phyloP scores from a whole-genome alignment of 1,284 basidiomycete genomes.

The Ganoderma leucocontextum region DNA sequence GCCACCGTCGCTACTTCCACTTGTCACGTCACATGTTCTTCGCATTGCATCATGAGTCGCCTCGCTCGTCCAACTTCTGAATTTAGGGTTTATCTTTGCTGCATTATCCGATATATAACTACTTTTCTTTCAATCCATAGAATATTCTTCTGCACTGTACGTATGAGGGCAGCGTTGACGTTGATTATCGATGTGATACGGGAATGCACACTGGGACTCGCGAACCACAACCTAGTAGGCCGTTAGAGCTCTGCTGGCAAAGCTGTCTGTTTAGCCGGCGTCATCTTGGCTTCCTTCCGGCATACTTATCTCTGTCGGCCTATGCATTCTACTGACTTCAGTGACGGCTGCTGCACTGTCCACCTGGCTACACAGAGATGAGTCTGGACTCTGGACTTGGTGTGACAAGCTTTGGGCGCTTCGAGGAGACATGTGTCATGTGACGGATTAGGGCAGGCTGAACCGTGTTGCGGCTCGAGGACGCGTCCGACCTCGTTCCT shows the following conservation, averaged over 20 bases:
- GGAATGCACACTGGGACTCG: neutral
- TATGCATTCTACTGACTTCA: too few species aligned
- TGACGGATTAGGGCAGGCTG: slow-evolving; percentile 3
- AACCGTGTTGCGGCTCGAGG: neutral
- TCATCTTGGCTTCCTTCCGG: too few species aligned
- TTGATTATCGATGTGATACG: slow-evolving; percentile 10
- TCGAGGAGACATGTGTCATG: neutral
- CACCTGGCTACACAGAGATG: too few species aligned
- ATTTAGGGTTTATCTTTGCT: slow-evolving; percentile 28
- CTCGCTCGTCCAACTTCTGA: slow-evolving; percentile 20
- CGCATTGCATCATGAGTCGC: slow-evolving; percentile 26
- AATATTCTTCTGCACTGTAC: slow-evolving; percentile 24
- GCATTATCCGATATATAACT: slow-evolving; percentile 28
- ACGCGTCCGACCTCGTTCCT: neutral
- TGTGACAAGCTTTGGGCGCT: neutral
- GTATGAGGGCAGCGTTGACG: slow-evolving; percentile 12
- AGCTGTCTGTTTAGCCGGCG: too few species aligned
- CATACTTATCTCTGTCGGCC: too few species aligned
- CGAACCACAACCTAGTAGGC: too few species aligned
- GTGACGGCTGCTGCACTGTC: too few species aligned
- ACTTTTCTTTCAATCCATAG: slow-evolving; percentile 29
- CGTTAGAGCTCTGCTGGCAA: too few species aligned
- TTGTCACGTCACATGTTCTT: slow-evolving; percentile 22
- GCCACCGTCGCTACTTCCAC: slow-evolving; percentile 1
- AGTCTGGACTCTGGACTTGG: too few species aligned